phyloP scores from a whole-genome alignment of 345 rosid genomes.

The Gossypium longicalyx region DNA sequence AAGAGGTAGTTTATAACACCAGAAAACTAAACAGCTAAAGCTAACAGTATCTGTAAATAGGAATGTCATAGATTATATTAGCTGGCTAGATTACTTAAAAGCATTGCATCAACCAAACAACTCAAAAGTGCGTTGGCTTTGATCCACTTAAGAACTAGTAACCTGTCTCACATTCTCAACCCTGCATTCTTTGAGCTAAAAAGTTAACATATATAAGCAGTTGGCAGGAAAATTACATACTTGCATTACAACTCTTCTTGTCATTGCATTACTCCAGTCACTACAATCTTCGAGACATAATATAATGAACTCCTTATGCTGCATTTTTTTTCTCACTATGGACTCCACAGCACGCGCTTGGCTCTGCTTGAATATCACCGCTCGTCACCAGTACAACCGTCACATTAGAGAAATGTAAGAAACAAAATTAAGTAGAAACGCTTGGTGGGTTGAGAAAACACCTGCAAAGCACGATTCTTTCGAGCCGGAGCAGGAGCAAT shows the following conservation, averaged over 20 bases:
- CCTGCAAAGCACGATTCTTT: slow-evolving; percentile 76
- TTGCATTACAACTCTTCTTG: slow-evolving; percentile 90
- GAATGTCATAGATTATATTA: neutral
- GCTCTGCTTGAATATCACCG: slow-evolving; percentile 36
- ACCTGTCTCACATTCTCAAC: neutral
- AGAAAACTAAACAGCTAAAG: neutral
- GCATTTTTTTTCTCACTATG: slow-evolving; percentile 87
- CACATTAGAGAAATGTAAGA: neutral
- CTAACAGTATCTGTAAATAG: neutral
- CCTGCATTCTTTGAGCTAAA: neutral
- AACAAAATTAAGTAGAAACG: neutral
- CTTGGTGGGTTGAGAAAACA: neutral
- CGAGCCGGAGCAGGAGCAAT: slow-evolving; percentile 87
- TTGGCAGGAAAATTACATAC: slow-evolving; percentile 34
- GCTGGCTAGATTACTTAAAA: neutral
- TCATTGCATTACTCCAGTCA: slow-evolving; percentile 95
- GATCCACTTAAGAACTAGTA: neutral
- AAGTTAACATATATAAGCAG: neutral
- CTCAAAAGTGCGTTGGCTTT: neutral
- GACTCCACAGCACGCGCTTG: slow-evolving; percentile 96
- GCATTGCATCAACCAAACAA: neutral
- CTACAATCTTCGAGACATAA: slow-evolving; percentile 94
- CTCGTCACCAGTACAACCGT: neutral
- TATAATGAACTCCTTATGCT: slow-evolving; percentile 87
- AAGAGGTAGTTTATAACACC: neutral